These are phyloP conservation scores for Gynostemma pentaphyllum DNA, from an alignment of 306 rosid species.

Conservation along the genomic window DNA sequence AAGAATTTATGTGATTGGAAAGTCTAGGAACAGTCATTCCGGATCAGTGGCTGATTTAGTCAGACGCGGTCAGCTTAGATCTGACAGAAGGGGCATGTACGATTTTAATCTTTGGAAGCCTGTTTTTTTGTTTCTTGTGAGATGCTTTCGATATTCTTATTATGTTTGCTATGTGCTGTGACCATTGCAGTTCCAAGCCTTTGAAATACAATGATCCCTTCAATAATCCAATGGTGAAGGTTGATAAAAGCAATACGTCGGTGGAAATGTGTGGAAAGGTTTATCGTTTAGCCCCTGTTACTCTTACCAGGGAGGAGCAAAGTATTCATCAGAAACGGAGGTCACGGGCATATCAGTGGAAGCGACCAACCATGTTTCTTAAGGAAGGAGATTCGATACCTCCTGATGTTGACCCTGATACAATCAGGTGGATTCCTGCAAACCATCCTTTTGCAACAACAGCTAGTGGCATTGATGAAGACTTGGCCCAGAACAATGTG, in stretches of 20 bases:
- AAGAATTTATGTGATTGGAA: slow-evolving; percentile 28
- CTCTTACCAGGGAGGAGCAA: slow-evolving; percentile 78
- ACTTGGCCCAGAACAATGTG: slow-evolving; percentile 77
- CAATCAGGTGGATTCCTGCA: slow-evolving; percentile 87
- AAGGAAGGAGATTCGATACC: slow-evolving; percentile 77
- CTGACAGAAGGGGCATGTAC: slow-evolving; percentile 99
- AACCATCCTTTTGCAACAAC: slow-evolving; percentile 97
- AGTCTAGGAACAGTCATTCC: slow-evolving; percentile 36
- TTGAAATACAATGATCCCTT: slow-evolving; percentile 91
- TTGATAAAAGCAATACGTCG: slow-evolving; percentile 58
- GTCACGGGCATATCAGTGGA: slow-evolving; percentile 90
- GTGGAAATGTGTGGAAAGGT: slow-evolving; percentile 90
- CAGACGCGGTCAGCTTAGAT: slow-evolving; percentile 90
- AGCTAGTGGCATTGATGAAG: slow-evolving; percentile 67
- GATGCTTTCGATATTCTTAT: neutral
- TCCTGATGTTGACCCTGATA: slow-evolving; percentile 80
- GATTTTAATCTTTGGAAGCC: slow-evolving; percentile 27
- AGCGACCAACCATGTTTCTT: slow-evolving; percentile 85
- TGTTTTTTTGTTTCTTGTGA: too few relatives aligned
- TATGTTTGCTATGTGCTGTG: neutral
- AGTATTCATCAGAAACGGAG: slow-evolving; percentile 78
- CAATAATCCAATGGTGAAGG: slow-evolving; percentile 80
- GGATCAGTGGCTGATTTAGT: slow-evolving; percentile 94
- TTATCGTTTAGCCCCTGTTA: slow-evolving; percentile 87
- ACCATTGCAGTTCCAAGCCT: slow-evolving; percentile 52